phyloP scores from a whole-genome alignment of 192 early-diverging fungal genomes.

The Geranomyces variabilis region DNA sequence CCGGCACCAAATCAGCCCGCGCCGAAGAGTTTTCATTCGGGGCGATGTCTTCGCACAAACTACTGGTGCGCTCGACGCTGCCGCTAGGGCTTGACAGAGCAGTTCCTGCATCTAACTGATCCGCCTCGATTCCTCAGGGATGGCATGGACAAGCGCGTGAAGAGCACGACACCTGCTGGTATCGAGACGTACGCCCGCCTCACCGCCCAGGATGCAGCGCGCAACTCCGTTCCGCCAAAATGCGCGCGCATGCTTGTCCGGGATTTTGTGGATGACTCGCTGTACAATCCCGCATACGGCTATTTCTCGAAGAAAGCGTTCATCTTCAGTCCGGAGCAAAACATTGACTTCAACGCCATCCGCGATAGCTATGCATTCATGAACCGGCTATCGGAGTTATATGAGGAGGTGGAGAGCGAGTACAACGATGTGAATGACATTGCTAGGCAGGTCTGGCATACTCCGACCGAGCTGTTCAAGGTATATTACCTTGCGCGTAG shows the following conservation, averaged over 20 bases:
- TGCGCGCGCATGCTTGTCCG: slow-evolving; percentile 47
- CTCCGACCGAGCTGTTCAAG: slow-evolving; percentile 94
- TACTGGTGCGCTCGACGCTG: background rate
- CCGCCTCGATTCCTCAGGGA: slow-evolving; percentile 2
- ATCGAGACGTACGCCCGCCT: slow-evolving; percentile 26
- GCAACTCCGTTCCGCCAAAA: slow-evolving; percentile 7
- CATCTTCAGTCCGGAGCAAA: slow-evolving; percentile 44
- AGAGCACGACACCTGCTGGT: background rate
- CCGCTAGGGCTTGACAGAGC: background rate
- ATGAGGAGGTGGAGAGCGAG: slow-evolving; percentile 53
- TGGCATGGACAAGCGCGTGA: slow-evolving; percentile 13
- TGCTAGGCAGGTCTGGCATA: slow-evolving; percentile 96
- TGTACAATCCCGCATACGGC: slow-evolving; percentile 95
- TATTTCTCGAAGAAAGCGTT: slow-evolving; percentile 96
- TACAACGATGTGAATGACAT: slow-evolving; percentile 48
- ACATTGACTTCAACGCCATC: slow-evolving; percentile 65
- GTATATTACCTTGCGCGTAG: slow-evolving; percentile 27
- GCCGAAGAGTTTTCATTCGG: too few relatives aligned
- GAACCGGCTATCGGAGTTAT: slow-evolving; percentile 72
- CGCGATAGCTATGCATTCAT: slow-evolving; percentile 81
- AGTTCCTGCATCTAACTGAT: too few relatives aligned
- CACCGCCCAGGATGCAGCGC: slow-evolving; percentile 23
- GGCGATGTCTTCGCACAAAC: slow-evolving; percentile 1
- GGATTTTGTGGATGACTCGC: slow-evolving; percentile 92
- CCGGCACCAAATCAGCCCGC: too few relatives aligned